These are phyloP conservation scores for Trichoderma gamsii DNA, from an alignment of 495 filamentous ascomycete species.

Conservation along the genomic window DNA sequence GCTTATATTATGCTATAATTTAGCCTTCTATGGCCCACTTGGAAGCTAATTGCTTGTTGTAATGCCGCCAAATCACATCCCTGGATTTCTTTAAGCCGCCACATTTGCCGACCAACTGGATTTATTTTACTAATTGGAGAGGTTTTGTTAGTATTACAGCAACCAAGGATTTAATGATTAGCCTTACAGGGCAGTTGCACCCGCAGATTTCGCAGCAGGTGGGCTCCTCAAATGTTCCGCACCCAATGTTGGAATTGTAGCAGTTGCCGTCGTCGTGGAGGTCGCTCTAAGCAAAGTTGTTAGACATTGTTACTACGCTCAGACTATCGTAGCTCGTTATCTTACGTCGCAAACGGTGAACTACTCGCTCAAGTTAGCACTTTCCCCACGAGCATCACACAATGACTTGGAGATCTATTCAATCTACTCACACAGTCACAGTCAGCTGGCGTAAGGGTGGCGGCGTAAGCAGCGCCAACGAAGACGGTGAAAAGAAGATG, in stretches of 20 bases:
- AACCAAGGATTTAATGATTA: background rate
- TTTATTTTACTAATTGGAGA: background rate
- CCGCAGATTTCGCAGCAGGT: background rate
- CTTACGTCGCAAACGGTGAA: background rate
- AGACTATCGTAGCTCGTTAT: background rate
- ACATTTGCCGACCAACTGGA: too few relatives aligned
- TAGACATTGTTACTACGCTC: background rate
- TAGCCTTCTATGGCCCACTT: too few relatives aligned
- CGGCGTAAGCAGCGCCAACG: background rate
- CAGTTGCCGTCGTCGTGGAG: background rate
- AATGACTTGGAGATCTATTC: too few relatives aligned
- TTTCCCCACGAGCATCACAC: background rate
- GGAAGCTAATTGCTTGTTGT: too few relatives aligned
- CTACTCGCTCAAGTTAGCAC: background rate
- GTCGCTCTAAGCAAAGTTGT: background rate
- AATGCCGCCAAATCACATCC: too few relatives aligned
- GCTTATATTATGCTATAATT: too few relatives aligned
- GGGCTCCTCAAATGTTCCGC: background rate
- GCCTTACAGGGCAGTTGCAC: slow-evolving; percentile 1
- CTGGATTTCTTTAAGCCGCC: too few relatives aligned
- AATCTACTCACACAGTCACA: background rate
- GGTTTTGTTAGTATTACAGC: background rate
- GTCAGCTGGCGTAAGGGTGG: background rate
- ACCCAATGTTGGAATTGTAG: background rate
- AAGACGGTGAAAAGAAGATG: background rate